Base-by-base conservation (phyloP, 176 grass and related monocot genomes). In the Lolium multiflorum region DNA sequence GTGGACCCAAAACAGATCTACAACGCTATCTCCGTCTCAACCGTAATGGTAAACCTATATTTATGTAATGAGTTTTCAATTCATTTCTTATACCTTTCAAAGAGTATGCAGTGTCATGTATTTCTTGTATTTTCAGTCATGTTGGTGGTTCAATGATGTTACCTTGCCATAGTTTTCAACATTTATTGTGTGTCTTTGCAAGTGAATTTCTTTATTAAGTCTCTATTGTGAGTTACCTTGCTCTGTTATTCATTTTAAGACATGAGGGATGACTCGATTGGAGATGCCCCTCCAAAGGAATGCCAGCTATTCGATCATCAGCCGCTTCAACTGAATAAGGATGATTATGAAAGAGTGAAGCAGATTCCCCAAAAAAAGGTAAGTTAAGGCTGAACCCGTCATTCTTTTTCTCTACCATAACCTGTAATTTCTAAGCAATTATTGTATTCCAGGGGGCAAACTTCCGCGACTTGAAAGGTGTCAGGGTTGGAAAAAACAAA, bases 281-380 rank as follows among this genome's bases (percentile, higher is more conserved):
- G 20, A 24, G 66, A 80, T 31, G 49, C 13, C 20, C 28, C 50
- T 56, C 28, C 61, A 11, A 55, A 56, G 1, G 66, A 87, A 77
- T 39, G 64, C 64, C 82, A 83, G 18, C 49, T 96, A 9, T 91
- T 85, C 4, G 91, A 95, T 35, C 87, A 96, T 52, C 81, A 84
- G 3, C 87, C 91, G 3, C 43, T 85, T 26, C 67, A 78, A 64
- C 8, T 89, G 26, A 96, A 96, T 6, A 38, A 77, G 4, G 84
- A 93, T 86, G 91, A 91, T 70, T 81, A 88, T 14, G 54, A 76
- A 61, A 72, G 87, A 16, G 91, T 93, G 24, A 70, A 2, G 47
- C 16, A 54, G 69, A 90, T 96, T 88, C 89, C 87, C 6, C 26
- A 84, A 52, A 69, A 18, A 59, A 93, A 93, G 91, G 91, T 88